These are phyloP conservation scores for Emmonsiellopsis sp. DNA, from an alignment of 2,329 filamentous ascomycete species.

Conservation along the genomic window DNA sequence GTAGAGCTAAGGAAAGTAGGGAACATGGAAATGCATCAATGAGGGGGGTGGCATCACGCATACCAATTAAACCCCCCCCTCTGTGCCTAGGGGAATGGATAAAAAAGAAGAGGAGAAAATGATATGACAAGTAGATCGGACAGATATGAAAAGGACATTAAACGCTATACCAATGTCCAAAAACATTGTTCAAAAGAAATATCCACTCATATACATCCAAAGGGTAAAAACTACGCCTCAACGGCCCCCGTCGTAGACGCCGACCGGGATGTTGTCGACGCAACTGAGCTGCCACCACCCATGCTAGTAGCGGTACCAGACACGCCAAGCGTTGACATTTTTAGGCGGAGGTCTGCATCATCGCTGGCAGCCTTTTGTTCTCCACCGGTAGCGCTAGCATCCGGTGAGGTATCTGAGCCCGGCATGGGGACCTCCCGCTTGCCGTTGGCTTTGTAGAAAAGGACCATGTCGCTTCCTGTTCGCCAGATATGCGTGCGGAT, in stretches of 20 bases:
- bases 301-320: background rate
- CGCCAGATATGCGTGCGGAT: conserved; percentile 90
- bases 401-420: background rate
- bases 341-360: background rate
- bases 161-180: no score
- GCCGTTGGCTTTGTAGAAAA: conserved; percentile 90
- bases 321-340: background rate
- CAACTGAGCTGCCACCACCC: background rate
- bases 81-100: no score
- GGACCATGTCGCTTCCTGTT: conserved; percentile 80
- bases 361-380: background rate
- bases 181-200: background rate
- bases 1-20: background rate
- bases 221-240: background rate
- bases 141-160: no score
- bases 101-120: no score
- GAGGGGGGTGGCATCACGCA: no score
- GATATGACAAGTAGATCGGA: no score
- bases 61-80: no score
- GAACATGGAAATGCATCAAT: background rate
- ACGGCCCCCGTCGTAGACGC: background rate
- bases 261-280: background rate
- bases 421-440: conserved; percentile 45
- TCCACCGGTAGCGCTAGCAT: background rate
- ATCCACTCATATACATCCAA: background rate